A percentile compares a stretch with the other conserved stretches of the same genome.
Evolutionary conservation across 345 rosid genomes (phyloP).

Genomic region (Lepidium sativum): DNA sequence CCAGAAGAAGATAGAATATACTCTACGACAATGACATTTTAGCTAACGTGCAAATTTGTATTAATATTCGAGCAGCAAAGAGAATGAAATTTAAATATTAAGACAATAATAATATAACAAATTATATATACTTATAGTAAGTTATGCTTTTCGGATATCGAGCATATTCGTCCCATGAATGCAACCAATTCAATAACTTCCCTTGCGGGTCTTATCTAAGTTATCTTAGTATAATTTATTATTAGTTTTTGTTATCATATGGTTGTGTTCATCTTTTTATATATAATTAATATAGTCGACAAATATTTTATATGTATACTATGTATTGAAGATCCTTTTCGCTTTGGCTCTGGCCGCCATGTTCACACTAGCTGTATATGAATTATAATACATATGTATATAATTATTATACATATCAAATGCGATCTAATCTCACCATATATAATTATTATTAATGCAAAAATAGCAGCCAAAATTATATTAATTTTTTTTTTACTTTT

Average conservation of each 20-base stretch:
- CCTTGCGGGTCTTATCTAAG: constrained; percentile 11
- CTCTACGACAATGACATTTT: constrained; percentile 18
- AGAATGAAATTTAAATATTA: not conserved
- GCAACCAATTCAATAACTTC: constrained; percentile 23
- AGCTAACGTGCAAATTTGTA: constrained; percentile 21
- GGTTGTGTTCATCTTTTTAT: not conserved
- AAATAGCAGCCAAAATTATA: not conserved
- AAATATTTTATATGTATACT: constrained; percentile 10
- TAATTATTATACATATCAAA: not conserved
- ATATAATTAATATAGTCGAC: constrained; percentile 1
- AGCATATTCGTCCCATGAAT: constrained; percentile 27
- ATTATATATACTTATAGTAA: not conserved
- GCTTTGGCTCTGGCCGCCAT: constrained; percentile 24
- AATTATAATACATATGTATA: not conserved
- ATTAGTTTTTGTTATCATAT: constrained; percentile 6
- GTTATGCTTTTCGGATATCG: constrained; percentile 12
- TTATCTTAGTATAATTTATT: not conserved
- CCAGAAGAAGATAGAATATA: constrained; percentile 24
- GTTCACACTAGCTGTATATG: constrained; percentile 21
- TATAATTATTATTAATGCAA: not conserved
- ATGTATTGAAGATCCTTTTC: constrained; percentile 3
- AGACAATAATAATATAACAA: not conserved
- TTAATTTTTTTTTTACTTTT: not conserved
- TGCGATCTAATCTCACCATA: not conserved
- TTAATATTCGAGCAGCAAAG: constrained; percentile 10